A percentile compares a stretch with the other conserved stretches of the same genome.
These are phyloP conservation scores for Pseudocercospora ulei DNA, from an alignment of 2,329 filamentous ascomycete species.

Conservation along the genomic window DNA sequence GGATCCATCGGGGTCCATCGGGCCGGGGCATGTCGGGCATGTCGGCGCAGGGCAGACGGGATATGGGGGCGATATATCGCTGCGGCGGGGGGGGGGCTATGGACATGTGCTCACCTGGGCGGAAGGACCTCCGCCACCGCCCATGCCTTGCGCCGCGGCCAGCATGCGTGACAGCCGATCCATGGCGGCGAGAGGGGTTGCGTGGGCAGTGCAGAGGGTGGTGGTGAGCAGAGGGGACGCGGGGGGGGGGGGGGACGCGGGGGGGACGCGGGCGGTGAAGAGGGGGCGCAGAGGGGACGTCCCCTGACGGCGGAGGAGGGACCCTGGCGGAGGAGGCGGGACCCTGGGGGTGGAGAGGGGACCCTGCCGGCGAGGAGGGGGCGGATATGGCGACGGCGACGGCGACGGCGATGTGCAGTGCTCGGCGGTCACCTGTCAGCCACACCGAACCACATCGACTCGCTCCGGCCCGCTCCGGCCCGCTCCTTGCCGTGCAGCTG, in stretches of 20 bases:
- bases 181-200: conserved; percentile 48
- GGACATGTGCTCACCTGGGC: conserved; percentile 48
- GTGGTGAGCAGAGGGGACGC: conserved; percentile 5
- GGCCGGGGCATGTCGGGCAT: neutral
- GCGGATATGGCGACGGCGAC: conserved; percentile 7
- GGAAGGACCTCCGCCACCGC: conserved; percentile 54
- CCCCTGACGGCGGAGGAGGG: conserved; percentile 4
- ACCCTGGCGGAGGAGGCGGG: conserved; percentile 3
- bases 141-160: conserved; percentile 57
- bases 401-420: conserved; percentile 8
- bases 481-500: too few species aligned
- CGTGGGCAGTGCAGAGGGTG: conserved; percentile 12
- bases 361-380: neutral
- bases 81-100: too few species aligned
- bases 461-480: too few species aligned
- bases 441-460: too few species aligned
- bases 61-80: too few species aligned
- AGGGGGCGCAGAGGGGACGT: neutral
- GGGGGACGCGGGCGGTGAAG: neutral
- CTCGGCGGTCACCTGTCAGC: neutral
- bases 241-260: neutral
- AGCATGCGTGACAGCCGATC: conserved; percentile 87
- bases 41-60: neutral
- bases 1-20: neutral
- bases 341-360: neutral